Conservation (phyloP, 2,329 filamentous ascomycete species). For the Macrophomina tecta region DNA sequence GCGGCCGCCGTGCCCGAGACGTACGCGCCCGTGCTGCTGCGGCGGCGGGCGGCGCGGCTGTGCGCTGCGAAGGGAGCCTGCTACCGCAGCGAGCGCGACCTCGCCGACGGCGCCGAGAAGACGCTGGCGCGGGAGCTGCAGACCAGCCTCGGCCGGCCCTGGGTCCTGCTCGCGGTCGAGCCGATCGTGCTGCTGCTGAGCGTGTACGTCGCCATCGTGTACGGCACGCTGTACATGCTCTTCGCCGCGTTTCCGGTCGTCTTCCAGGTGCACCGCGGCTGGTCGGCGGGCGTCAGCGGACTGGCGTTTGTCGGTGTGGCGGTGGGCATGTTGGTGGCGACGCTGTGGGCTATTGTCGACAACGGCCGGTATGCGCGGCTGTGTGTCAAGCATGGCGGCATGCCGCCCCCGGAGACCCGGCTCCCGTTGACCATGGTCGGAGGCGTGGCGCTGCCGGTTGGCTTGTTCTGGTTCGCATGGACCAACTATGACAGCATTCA, state of each 20-base stretch:
- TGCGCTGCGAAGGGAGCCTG: slow-evolving; percentile 49
- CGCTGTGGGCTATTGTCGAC: slow-evolving; percentile 56
- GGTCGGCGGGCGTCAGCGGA: slow-evolving; percentile 45
- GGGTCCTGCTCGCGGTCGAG: slow-evolving; percentile 72
- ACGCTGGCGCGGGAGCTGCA: slow-evolving; percentile 56
- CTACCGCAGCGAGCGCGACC: slow-evolving; percentile 47
- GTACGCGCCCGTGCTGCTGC: slow-evolving; percentile 59
- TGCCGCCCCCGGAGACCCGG: slow-evolving; percentile 69
- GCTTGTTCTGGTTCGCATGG: slow-evolving; percentile 51
- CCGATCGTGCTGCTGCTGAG: slow-evolving; percentile 70
- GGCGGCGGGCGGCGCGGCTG: slow-evolving; percentile 55
- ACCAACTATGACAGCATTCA: slow-evolving; percentile 42
- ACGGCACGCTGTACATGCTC: slow-evolving; percentile 58
- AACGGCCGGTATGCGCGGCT: slow-evolving; percentile 52
- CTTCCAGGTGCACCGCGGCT: slow-evolving; percentile 57
- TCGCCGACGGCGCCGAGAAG: slow-evolving; percentile 12
- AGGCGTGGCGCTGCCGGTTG: slow-evolving; percentile 62
- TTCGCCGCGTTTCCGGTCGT: slow-evolving; percentile 63
- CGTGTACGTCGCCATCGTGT: slow-evolving; percentile 69
- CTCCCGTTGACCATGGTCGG: slow-evolving; percentile 68
- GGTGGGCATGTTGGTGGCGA: slow-evolving; percentile 67
- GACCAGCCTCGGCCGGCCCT: slow-evolving; percentile 66
- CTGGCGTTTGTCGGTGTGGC: slow-evolving; percentile 70
- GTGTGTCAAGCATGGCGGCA: background rate
- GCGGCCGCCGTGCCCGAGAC: slow-evolving; percentile 53